Conservation (phyloP, 2,329 filamentous ascomycete genomes). For the Monilinia fructicola region DNA sequence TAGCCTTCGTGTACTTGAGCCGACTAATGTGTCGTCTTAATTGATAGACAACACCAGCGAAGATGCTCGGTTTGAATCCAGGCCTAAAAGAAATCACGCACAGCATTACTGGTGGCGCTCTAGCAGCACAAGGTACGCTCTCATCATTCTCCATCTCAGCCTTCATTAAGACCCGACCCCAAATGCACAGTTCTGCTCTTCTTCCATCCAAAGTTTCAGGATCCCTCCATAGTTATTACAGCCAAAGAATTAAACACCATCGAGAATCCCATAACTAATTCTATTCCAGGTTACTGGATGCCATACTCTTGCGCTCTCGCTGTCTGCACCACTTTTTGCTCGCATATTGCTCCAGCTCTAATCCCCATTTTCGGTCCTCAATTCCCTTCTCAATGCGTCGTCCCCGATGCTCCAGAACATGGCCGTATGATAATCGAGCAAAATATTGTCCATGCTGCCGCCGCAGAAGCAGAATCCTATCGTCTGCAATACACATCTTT, state of each 20-base stretch:
- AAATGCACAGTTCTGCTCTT: not conserved
- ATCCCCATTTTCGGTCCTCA: constrained; percentile 86
- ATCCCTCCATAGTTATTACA: not conserved
- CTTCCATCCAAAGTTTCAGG: not conserved
- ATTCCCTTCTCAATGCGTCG: constrained; percentile 73
- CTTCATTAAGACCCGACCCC: not conserved
- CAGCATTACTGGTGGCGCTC: constrained; percentile 90
- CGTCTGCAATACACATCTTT: constrained; percentile 39
- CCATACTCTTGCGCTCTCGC: constrained; percentile 83
- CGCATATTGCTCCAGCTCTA: constrained; percentile 76
- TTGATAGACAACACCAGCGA: constrained; percentile 77
- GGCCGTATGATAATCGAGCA: constrained; percentile 65
- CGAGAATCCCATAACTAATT: not conserved
- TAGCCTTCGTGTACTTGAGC: not conserved
- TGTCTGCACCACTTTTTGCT: constrained; percentile 87
- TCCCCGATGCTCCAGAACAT: constrained; percentile 61
- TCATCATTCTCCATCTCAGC: not conserved
- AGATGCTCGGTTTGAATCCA: constrained; percentile 74
- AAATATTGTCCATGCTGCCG: constrained; percentile 54
- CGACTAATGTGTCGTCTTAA: not conserved
- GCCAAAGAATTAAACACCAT: constrained; percentile 26
- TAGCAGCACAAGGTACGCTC: constrained; percentile 77
- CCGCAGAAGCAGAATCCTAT: constrained; percentile 49
- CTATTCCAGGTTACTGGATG: constrained; percentile 86
- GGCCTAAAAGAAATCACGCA: constrained; percentile 87